Evolutionary conservation across 2,329 filamentous ascomycete genomes (phyloP).

Genomic region (Huntiella bhutanensis): DNA sequence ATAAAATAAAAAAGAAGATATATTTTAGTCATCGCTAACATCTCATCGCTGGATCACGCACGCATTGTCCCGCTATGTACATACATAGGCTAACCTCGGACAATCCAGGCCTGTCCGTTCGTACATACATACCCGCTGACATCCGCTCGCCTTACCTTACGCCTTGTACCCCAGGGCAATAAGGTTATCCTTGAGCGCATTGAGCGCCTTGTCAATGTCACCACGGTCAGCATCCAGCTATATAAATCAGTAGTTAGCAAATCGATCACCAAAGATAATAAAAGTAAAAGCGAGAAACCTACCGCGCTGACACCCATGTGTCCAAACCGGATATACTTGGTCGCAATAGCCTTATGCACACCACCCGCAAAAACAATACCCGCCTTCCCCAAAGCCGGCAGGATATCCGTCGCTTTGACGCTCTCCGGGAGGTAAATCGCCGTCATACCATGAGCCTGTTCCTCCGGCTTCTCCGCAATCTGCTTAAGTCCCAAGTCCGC

Average conservation of each 20-base stretch:
- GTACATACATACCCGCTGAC: too few species aligned
- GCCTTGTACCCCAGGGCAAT: slow-evolving; percentile 46
- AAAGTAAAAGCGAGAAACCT: slow-evolving; percentile 19
- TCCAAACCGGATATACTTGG: slow-evolving; percentile 86
- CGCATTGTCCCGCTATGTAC: too few species aligned
- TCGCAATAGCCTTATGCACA: slow-evolving; percentile 84
- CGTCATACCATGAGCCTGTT: slow-evolving; percentile 95
- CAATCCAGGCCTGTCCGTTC: too few species aligned
- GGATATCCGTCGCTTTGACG: slow-evolving; percentile 59
- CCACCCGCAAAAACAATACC: slow-evolving; percentile 90
- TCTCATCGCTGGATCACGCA: too few species aligned
- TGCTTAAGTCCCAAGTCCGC: slow-evolving; percentile 69
- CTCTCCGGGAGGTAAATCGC: slow-evolving; percentile 86
- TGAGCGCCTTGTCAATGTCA: slow-evolving; percentile 71
- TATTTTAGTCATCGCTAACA: background rate
- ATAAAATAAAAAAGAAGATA: background rate
- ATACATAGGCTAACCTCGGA: too few species aligned
- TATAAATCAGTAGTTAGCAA: slow-evolving; percentile 17
- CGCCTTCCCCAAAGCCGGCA: slow-evolving; percentile 69
- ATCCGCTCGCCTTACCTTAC: slow-evolving; percentile 1
- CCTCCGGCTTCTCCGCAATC: slow-evolving; percentile 64
- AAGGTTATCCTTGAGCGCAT: slow-evolving; percentile 56
- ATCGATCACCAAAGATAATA: slow-evolving; percentile 3
- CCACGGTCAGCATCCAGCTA: slow-evolving; percentile 55
- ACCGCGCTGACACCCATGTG: slow-evolving; percentile 92